These are phyloP conservation scores for Xylariaceae sp. DNA, from an alignment of 2,329 filamentous ascomycete genomes.

Conservation along the genomic window DNA sequence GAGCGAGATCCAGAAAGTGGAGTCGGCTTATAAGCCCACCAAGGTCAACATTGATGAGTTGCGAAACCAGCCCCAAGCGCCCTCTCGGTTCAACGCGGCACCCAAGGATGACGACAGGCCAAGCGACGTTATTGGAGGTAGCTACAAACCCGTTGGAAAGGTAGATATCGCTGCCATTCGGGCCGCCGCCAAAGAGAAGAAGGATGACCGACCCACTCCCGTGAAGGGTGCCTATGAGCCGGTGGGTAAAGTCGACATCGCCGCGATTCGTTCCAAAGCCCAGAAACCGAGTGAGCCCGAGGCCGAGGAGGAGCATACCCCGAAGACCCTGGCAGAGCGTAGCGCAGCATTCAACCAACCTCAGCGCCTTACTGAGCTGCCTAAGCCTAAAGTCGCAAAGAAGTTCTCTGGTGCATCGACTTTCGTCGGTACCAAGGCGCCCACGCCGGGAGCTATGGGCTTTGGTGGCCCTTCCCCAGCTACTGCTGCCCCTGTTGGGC, in stretches of 20 bases:
- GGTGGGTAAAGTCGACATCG: slow-evolving; percentile 94
- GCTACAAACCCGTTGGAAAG: slow-evolving; percentile 91
- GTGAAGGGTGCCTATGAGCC: slow-evolving; percentile 95
- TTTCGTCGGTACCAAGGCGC: slow-evolving; percentile 86
- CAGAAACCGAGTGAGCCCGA: slow-evolving; percentile 53
- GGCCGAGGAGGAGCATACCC: slow-evolving; percentile 38
- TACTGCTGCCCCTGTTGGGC: slow-evolving; percentile 60
- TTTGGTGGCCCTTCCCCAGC: slow-evolving; percentile 58
- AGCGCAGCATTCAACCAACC: slow-evolving; percentile 68
- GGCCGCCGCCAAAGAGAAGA: slow-evolving; percentile 61
- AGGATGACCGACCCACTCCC: slow-evolving; percentile 73
- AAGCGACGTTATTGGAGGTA: slow-evolving; percentile 70
- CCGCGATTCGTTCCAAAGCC: slow-evolving; percentile 79
- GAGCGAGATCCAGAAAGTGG: slow-evolving; percentile 84
- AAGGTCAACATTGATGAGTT: slow-evolving; percentile 91
- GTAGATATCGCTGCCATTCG: slow-evolving; percentile 94
- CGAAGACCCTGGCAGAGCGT: slow-evolving; percentile 67
- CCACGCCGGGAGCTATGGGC: slow-evolving; percentile 64
- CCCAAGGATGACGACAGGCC: slow-evolving; percentile 41
- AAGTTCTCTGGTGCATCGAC: slow-evolving; percentile 68
- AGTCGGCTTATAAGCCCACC: slow-evolving; percentile 87
- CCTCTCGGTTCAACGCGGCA: slow-evolving; percentile 54
- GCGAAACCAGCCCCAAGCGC: slow-evolving; percentile 64
- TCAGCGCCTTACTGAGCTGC: slow-evolving; percentile 77
- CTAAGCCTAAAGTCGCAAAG: slow-evolving; percentile 92